A percentile compares a stretch with the other conserved stretches of the same genome.
phyloP scores from a whole-genome alignment of 495 filamentous ascomycete species.

The Xylaria cubensis region DNA sequence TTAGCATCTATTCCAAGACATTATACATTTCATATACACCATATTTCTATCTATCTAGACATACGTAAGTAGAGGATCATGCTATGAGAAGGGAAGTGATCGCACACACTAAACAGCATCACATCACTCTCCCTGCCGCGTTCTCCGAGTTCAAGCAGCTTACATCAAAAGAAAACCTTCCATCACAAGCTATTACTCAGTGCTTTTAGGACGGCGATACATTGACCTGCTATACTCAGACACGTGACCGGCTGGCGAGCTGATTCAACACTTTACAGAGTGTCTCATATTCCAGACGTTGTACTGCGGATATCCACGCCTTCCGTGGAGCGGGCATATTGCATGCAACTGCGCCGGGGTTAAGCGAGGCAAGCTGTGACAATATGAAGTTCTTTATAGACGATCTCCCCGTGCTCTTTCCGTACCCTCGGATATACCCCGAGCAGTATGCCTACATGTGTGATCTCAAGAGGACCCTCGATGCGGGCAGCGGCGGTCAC shows the following conservation, averaged over 20 bases:
- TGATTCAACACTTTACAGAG: not conserved
- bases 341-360: not conserved
- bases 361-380: not conserved
- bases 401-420: conserved; percentile 93
- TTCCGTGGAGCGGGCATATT: not conserved
- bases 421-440: conserved; percentile 96
- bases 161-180: not conserved
- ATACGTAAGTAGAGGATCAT: not conserved
- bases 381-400: conserved; percentile 98
- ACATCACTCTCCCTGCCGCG: not conserved
- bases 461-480: conserved; percentile 95
- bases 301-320: not conserved
- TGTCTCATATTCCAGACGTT: not conserved
- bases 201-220: not conserved
- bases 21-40: not conserved
- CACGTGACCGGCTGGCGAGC: not conserved
- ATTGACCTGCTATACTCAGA: not conserved
- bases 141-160: not conserved
- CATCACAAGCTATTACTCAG: not conserved
- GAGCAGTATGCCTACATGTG: conserved; percentile 83
- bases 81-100: not conserved
- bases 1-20: not conserved
- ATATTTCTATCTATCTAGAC: not conserved
- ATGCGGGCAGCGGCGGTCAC: conserved; percentile 77
- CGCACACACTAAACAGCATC: not conserved